Evolutionary conservation across 169 alveolate species (phyloP), one percentile per base, ranked within the genome.

Genomic region (Eimeria mitis): DNA sequence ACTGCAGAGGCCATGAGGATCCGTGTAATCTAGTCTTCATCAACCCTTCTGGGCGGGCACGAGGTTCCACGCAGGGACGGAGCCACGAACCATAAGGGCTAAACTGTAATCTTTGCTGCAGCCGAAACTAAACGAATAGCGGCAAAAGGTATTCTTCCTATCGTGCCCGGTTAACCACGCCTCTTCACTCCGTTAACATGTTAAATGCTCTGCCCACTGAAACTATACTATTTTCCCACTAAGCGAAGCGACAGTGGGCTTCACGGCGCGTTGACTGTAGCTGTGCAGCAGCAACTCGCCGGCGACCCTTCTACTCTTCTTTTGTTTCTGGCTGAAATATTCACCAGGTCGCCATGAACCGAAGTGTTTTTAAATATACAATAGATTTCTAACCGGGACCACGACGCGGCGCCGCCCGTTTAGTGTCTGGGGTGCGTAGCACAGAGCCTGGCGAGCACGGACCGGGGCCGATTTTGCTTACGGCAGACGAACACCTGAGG

Each of bases 251-350:
- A 0, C 56, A 73, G 34, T 54, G 83, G 54, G 83, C 6, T 73
- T 52, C 14, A 56, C 25, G 47, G 47, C 34, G 78, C 28, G 8
- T 14, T n/a, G 47, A 16, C 37, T 68, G 47, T 9, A 73, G 83
- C 54, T n/a, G 42, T 19, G 83, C n/a, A 37, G 16, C 11, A 73
- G 83, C 83, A 21, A 44, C 83, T 40, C 56, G 31, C 56, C 19
- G 83, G 37, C 52, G 9, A 37, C 83, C 54, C 14, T 40, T 14
- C 54, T 73, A 9, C 49, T 70, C 79, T 34, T 28, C 79, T 31
- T 19, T 42, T 14, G 83, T 73, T 73, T 42, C 83, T 73, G 83
- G 37, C 54, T 73, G 83, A 73, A 73, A 73, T 40, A 73, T 40
- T 37, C 54, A 7, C 1, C 19, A 23, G 6, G 19, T 37, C 14